Evolutionary conservation across 2,329 filamentous ascomycete species (phyloP), one percentile per base, ranked within the genome.

Genomic region (Blastomyces emzantsi): DNA sequence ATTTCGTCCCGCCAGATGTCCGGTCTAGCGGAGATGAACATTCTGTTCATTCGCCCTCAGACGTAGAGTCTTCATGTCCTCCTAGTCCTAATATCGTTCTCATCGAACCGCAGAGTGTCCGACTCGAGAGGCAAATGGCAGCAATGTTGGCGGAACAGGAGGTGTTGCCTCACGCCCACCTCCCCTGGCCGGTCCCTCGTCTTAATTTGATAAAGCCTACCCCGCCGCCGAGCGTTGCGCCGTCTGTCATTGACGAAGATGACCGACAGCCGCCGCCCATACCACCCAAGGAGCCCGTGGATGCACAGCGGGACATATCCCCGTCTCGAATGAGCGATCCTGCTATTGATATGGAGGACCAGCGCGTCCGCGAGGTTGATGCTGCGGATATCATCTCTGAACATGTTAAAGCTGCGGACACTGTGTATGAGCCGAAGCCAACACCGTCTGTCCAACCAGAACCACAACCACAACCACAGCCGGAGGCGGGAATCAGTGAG

Each of bases 151-250:
- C 52, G 65, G 65, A 15, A 65, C 63, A 60, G 67, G 72, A 25
- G 66, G 68, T 19, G 68, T 67, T 19, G 69, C 69, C 63, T 63
- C 67, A 22, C 61, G 66, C 41, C 9, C 47, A 65, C 54, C 66
- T 76, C 9, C 77, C 76, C 19, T 81, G 77, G 74, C 72, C 75
- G 22, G 79, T 86, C 25, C 83, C 83, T 13, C 73, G 70, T n/a
- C 75, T 87, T 19, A 83, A 81, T 54, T 73, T 86, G 30, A 83
- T 85, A 62, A 79, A 82, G 57, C 82, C 84, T 2, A 86, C 84
- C 7, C 84, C 84, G 25, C 81, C 81, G 11, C 79, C 77, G 25
- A 83, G 81, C 64, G 68, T 73, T 64, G 77, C 75, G 30, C 73
- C 74, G 13, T 77, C 76, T 47, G 72, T 74, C 8, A 69, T 71